These are phyloP conservation scores for Auxenochlorella pyrenoidosa DNA, from an alignment of 139 green algal species.

Conservation along the genomic window DNA sequence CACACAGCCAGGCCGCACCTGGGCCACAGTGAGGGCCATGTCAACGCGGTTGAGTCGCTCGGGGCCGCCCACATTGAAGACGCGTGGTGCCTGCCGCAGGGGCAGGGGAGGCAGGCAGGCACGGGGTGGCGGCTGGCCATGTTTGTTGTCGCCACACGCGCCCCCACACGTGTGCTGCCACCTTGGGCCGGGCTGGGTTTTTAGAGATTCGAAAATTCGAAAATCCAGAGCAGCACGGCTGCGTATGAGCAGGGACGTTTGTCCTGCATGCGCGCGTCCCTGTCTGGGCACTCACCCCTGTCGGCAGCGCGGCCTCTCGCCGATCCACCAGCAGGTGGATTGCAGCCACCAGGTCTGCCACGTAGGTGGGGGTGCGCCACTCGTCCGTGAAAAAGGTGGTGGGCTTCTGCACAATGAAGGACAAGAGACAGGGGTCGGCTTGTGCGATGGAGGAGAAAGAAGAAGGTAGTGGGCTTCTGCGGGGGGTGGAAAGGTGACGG, in stretches of 20 bases:
- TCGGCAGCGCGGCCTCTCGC: background rate
- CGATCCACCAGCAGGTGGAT: background rate
- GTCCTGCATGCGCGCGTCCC: too few relatives aligned
- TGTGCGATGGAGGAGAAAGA: too few relatives aligned
- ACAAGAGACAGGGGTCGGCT: too few relatives aligned
- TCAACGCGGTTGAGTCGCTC: constrained; percentile 73
- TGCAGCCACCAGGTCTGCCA: constrained; percentile 41
- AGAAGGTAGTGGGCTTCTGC: too few relatives aligned
- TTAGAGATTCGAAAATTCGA: too few relatives aligned
- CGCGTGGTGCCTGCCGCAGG: background rate
- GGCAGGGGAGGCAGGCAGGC: too few relatives aligned
- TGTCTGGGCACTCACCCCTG: background rate
- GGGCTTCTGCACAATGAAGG: constrained; percentile 21
- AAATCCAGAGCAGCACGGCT: too few relatives aligned
- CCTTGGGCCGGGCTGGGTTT: too few relatives aligned
- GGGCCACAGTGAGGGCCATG: constrained; percentile 68
- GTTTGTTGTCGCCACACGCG: too few relatives aligned
- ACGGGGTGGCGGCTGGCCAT: background rate
- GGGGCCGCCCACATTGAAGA: constrained; percentile 74
- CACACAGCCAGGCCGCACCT: background rate
- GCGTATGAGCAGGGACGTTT: too few relatives aligned
- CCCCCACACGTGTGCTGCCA: too few relatives aligned
- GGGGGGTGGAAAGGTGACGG: too few relatives aligned
- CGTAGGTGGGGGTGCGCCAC: constrained; percentile 51
- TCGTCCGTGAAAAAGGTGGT: constrained; percentile 59